These are phyloP conservation scores for Ascochyta fabae DNA, from an alignment of 2,329 filamentous ascomycete genomes.

Conservation along the genomic window DNA sequence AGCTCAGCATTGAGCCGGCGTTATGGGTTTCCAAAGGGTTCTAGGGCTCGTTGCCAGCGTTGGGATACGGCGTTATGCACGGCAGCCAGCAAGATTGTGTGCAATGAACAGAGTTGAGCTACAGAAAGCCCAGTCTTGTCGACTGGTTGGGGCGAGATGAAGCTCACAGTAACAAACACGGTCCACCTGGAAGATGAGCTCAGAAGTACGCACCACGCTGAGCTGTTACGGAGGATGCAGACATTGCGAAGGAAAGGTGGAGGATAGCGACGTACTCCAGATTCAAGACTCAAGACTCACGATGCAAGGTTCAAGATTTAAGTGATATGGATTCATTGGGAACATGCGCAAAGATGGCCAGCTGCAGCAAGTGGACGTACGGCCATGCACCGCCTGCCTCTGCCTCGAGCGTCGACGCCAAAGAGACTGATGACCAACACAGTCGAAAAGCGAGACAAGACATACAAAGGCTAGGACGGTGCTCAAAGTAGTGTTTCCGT, in stretches of 20 bases:
- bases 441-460: background rate
- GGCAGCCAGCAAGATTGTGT: constrained; percentile 19
- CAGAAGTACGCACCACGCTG: background rate
- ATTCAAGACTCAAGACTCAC: background rate
- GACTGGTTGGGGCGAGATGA: constrained; percentile 15
- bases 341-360: background rate
- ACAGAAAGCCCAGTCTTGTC: constrained; percentile 18
- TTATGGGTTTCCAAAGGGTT: constrained; percentile 26
- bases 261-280: background rate
- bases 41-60: constrained; percentile 28
- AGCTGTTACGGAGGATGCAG: background rate
- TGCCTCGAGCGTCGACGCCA: background rate
- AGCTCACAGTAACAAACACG: constrained; percentile 10
- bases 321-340: background rate
- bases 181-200: background rate
- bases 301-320: background rate
- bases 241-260: background rate
- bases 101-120: constrained; percentile 39
- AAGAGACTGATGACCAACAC: background rate
- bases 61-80: constrained; percentile 34
- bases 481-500: background rate
- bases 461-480: background rate
- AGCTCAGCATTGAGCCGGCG: constrained; percentile 30
- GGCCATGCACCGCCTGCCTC: background rate
- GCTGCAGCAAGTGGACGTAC: background rate